Evolutionary conservation across 2,329 filamentous ascomycete species (phyloP), one percentile per base, ranked within the genome.

Genomic region (Herpotrichia juniperi): DNA sequence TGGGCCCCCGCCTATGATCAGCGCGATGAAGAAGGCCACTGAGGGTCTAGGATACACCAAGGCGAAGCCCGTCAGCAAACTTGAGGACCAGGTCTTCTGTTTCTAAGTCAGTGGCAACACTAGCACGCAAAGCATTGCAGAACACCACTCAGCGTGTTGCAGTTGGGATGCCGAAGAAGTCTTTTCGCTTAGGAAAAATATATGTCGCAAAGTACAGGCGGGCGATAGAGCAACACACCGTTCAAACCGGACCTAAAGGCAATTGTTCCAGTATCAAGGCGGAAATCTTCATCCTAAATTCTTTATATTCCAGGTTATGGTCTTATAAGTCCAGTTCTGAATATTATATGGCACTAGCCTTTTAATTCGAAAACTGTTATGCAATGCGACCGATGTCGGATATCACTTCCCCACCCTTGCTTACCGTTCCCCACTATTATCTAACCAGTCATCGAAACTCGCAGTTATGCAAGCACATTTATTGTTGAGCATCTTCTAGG

Each of bases 21-120:
- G 89, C 68, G 93, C 92, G 46, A 88, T 97, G 81, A 99, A 99
- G 89, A 97, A 97, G 84, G 85, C 91, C 6, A 88, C 93, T 45
- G 91, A 96, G 78, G 83, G 85, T 58, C 83, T 97, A 17, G 94
- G 94, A 52, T 99, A 89, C 81, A 84, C 90, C 71, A 97, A 97
- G 83, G 90, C 94, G 35, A 86, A 87, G 56, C 91, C 93, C 39
- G 93, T 97, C 67, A 97, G 93, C 87, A 97, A 97, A 85, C 87
- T 97, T 48, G 90, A 93, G 73, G 94, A 99, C 76, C 94, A 97
- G 78, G 91, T 99, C 63, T 99, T 99, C 80, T 92, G 91, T 71
- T 99, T 99, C 79, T 92, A 89, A 40, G 16, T 24, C 7, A 21
- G 17, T 37, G 37, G 9, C 7, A 3, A 39, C 8, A 21, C 16